These are phyloP conservation scores for Podila epicladia DNA, from an alignment of 192 early-diverging fungal genomes.

Conservation along the genomic window DNA sequence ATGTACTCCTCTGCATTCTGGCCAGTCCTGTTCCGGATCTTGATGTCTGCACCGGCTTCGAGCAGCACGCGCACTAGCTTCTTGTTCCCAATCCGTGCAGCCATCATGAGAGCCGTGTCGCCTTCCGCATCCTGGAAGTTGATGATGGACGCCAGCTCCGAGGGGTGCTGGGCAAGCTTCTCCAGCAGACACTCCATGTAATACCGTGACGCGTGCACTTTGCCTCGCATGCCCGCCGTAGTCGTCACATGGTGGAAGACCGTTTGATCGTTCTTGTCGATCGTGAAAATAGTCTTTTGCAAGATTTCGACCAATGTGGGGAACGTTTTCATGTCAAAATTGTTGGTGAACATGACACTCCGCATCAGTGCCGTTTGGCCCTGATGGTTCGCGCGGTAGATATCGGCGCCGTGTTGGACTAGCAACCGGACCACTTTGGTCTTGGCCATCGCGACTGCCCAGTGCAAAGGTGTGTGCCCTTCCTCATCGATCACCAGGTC, in stretches of 20 bases:
- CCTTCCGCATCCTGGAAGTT: constrained; percentile 85
- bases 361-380: constrained; percentile 96
- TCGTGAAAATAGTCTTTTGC: constrained; percentile 75
- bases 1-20: constrained; percentile 73
- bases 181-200: constrained; percentile 89
- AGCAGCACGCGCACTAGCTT: constrained; percentile 68
- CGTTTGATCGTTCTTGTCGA: constrained; percentile 83
- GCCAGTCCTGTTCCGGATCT: constrained; percentile 70
- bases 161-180: constrained; percentile 69
- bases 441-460: constrained; percentile 92
- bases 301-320: constrained; percentile 74
- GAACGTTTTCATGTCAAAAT: constrained; percentile 86
- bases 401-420: constrained; percentile 78
- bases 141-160: constrained; percentile 79
- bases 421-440: constrained; percentile 79
- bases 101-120: constrained; percentile 79
- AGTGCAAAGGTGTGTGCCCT: constrained; percentile 94
- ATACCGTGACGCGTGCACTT: constrained; percentile 78
- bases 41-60: constrained; percentile 68
- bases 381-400: constrained; percentile 73
- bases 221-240: constrained; percentile 74
- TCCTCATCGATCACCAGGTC: constrained; percentile 93
- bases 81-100: constrained; percentile 67
- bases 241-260: constrained; percentile 92
- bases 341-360: constrained; percentile 89